Evolutionary conservation across 2,329 filamentous ascomycete species (phyloP).

Genomic region (Pseudopyrenochaeta lycopersici): DNA sequence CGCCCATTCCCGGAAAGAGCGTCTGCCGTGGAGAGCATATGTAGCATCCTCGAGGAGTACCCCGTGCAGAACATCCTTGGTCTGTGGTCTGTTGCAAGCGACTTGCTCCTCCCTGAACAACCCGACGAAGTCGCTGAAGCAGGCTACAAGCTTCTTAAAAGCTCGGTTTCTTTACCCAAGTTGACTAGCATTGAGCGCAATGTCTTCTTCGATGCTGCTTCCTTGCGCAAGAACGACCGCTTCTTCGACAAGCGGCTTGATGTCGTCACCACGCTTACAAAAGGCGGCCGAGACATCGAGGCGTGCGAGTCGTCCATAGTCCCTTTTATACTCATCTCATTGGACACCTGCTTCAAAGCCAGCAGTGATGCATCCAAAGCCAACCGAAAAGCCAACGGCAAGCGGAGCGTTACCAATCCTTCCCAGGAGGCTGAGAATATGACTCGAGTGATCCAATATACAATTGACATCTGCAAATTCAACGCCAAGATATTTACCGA

Average conservation of each 20-base stretch:
- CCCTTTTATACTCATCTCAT: constrained; percentile 42
- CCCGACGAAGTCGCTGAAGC: constrained; percentile 42
- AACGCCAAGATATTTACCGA: constrained; percentile 75
- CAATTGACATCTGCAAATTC: constrained; percentile 77
- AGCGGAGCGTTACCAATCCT: constrained; percentile 30
- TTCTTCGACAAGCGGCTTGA: constrained; percentile 45
- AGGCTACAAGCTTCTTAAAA: constrained; percentile 46
- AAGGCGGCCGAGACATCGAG: constrained; percentile 49
- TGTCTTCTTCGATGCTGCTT: constrained; percentile 49
- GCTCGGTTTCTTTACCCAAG: constrained; percentile 44
- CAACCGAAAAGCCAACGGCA: constrained; percentile 34
- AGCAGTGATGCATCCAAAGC: constrained; percentile 37
- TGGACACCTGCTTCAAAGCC: constrained; percentile 45
- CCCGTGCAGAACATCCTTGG: constrained; percentile 47
- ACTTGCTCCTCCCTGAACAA: constrained; percentile 47
- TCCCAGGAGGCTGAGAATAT: constrained; percentile 51
- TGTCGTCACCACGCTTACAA: constrained; percentile 48
- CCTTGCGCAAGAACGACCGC: constrained; percentile 34
- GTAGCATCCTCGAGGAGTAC: constrained; percentile 45
- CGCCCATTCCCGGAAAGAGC: constrained; percentile 39
- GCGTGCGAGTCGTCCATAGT: constrained; percentile 47
- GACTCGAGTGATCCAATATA: constrained; percentile 69
- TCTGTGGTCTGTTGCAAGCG: constrained; percentile 49
- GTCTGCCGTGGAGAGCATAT: constrained; percentile 43
- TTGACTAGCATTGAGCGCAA: constrained; percentile 48